Evolutionary conservation across 768 basidiomycete species (phyloP).

Genomic region (Mycena epipterygia): DNA sequence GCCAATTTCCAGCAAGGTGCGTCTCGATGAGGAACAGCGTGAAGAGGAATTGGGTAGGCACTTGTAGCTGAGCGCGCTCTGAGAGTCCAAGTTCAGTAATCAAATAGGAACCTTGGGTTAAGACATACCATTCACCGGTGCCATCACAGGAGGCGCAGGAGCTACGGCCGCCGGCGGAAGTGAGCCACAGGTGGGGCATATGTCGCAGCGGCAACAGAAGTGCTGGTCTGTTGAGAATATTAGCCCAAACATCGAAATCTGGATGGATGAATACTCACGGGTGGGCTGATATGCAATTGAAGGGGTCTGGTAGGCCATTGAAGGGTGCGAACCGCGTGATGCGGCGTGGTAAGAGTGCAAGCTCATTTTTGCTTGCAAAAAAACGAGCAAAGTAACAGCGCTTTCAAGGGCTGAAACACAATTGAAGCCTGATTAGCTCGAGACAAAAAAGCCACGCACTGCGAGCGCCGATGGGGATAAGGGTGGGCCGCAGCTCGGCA

Average conservation of each 20-base stretch:
- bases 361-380: constrained; percentile 11
- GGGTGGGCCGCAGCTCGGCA: not conserved
- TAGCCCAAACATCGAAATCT: not conserved
- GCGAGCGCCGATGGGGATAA: constrained; percentile 10
- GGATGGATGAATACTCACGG: constrained; percentile 12
- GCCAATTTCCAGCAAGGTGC: constrained; percentile 18
- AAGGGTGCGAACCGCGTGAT: constrained; percentile 23
- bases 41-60: constrained; percentile 11
- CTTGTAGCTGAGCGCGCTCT: constrained; percentile 3
- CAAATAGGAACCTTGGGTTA: too few relatives aligned
- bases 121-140: not conserved
- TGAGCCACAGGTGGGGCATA: constrained; percentile 22
- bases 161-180: not conserved
- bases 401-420: constrained; percentile 8
- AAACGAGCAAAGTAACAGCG: not conserved
- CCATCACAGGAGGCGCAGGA: not conserved
- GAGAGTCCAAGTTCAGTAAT: not conserved
- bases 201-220: constrained; percentile 16
- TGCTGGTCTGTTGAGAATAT: constrained; percentile 2
- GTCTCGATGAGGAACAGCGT: constrained; percentile 13
- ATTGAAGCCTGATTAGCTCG: constrained; percentile 1
- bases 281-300: not conserved
- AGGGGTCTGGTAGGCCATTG: too few relatives aligned
- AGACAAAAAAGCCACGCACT: constrained; percentile 5
- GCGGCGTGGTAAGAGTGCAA: constrained; percentile 14